These are phyloP conservation scores for Skeletonema marinoi DNA, from an alignment of 108 stramenopile species.

Conservation along the genomic window DNA sequence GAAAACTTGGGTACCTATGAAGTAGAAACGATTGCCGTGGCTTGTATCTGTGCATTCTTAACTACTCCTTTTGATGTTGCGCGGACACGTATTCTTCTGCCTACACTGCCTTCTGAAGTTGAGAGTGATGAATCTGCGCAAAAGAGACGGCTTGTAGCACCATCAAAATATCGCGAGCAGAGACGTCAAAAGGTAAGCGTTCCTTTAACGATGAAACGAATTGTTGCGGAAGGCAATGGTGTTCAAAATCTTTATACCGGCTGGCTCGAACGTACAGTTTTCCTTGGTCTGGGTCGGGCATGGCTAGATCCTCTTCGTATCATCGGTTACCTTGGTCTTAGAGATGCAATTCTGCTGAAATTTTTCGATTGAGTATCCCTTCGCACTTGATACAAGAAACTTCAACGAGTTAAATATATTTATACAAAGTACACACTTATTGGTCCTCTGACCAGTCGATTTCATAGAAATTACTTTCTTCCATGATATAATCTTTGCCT, in stretches of 20 bases:
- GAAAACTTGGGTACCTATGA: slow-evolving; percentile 73
- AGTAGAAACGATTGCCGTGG: slow-evolving; percentile 54
- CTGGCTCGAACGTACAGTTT: slow-evolving; percentile 79
- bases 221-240: slow-evolving; percentile 71
- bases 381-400: background rate
- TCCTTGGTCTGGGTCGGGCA: slow-evolving; percentile 78
- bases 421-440: background rate
- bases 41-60: slow-evolving; percentile 68
- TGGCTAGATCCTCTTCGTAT: slow-evolving; percentile 84
- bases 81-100: slow-evolving; percentile 74
- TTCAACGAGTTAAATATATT: background rate
- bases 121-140: slow-evolving; percentile 1
- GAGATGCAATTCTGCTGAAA: slow-evolving; percentile 77
- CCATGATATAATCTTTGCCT: slow-evolving; percentile 42
- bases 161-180: slow-evolving; percentile 37
- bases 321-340: slow-evolving; percentile 76
- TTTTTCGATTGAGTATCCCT: slow-evolving; percentile 36
- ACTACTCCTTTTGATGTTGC: slow-evolving; percentile 91
- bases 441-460: background rate
- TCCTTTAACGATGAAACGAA: slow-evolving; percentile 51
- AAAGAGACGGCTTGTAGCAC: slow-evolving; percentile 18
- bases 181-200: slow-evolving; percentile 43
- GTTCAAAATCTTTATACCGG: slow-evolving; percentile 79
- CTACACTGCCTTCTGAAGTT: slow-evolving; percentile 46
- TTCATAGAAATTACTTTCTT: slow-evolving; percentile 42